Evolutionary conservation across 306 rosid genomes (phyloP).

Genomic region (Coriaria nepalensis): DNA sequence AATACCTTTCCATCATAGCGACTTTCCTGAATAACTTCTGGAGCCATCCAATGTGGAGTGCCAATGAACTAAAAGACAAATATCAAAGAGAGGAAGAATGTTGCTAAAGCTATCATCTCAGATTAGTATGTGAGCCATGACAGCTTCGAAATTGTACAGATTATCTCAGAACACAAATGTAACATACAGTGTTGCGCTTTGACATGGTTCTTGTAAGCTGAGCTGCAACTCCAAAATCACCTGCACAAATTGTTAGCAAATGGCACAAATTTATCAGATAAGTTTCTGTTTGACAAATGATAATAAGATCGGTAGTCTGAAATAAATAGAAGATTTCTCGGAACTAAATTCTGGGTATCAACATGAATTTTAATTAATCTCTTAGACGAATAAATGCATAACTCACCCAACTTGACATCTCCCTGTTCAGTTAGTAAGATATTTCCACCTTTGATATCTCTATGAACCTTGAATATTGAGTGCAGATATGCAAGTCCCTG

Average conservation of each 20-base stretch:
- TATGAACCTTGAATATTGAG: slow-evolving; percentile 93
- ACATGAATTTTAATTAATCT: slow-evolving; percentile 1
- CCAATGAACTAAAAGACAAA: slow-evolving; percentile 74
- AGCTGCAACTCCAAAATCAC: slow-evolving; percentile 99
- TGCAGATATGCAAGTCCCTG: slow-evolving; percentile 95
- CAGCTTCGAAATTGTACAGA: background rate
- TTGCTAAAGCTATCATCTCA: background rate
- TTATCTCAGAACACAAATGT: background rate
- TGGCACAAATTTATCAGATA: slow-evolving; percentile 10
- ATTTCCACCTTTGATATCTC: slow-evolving; percentile 98
- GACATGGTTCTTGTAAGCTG: slow-evolving; percentile 99
- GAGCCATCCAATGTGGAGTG: slow-evolving; percentile 99
- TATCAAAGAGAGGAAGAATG: slow-evolving; percentile 15
- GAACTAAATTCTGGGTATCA: slow-evolving; percentile 2
- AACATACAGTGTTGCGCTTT: slow-evolving; percentile 89
- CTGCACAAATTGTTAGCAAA: slow-evolving; percentile 38
- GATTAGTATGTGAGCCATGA: background rate
- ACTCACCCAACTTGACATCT: slow-evolving; percentile 95
- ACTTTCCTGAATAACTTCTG: slow-evolving; percentile 97
- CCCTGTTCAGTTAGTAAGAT: slow-evolving; percentile 96
- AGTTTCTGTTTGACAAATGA: slow-evolving; percentile 5
- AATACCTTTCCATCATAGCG: slow-evolving; percentile 96
- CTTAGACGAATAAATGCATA: slow-evolving; percentile 5
- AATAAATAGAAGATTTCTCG: slow-evolving; percentile 11
- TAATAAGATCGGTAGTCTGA: background rate